Evolutionary conservation across 345 rosid genomes (phyloP).

Genomic region (Adansonia digitata): DNA sequence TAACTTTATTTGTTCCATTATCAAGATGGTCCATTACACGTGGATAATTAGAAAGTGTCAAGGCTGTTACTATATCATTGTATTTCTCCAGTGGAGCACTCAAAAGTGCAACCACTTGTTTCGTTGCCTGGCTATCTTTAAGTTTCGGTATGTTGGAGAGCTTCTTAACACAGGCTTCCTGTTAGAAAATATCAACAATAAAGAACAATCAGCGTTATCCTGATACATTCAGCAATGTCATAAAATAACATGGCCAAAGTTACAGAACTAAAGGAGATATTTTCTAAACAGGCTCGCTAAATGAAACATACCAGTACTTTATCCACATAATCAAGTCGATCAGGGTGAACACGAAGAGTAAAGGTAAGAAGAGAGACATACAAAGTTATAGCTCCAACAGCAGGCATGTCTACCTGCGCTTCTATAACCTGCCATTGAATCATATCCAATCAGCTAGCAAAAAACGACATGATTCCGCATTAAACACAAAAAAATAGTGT

Average conservation of each 20-base stretch:
- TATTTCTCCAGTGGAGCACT: conserved; percentile 96
- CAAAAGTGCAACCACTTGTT: conserved; percentile 84
- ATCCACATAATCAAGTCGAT: conserved; percentile 89
- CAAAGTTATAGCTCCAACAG: conserved; percentile 73
- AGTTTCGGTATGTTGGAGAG: conserved; percentile 60
- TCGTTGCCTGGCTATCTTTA: conserved; percentile 68
- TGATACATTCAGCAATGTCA: not conserved
- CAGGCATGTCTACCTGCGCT: conserved; percentile 80
- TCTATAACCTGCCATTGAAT: conserved; percentile 63
- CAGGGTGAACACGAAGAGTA: conserved; percentile 84
- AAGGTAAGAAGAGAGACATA: conserved; percentile 88
- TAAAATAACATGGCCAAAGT: not conserved
- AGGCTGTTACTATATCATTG: conserved; percentile 70
- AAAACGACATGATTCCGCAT: not conserved
- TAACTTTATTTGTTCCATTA: conserved; percentile 68
- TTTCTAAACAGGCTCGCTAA: conserved; percentile 6
- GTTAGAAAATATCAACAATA: conserved; percentile 8
- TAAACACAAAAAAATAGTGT: not conserved
- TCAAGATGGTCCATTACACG: conserved; percentile 83
- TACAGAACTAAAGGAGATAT: not conserved
- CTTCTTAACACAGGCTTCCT: conserved; percentile 84
- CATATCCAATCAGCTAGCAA: not conserved
- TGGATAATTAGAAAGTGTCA: conserved; percentile 89
- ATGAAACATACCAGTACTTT: conserved; percentile 71
- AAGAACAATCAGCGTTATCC: not conserved